These are phyloP conservation scores for Solanum hybrid DNA, from an alignment of 305 asterid species.

Conservation along the genomic window DNA sequence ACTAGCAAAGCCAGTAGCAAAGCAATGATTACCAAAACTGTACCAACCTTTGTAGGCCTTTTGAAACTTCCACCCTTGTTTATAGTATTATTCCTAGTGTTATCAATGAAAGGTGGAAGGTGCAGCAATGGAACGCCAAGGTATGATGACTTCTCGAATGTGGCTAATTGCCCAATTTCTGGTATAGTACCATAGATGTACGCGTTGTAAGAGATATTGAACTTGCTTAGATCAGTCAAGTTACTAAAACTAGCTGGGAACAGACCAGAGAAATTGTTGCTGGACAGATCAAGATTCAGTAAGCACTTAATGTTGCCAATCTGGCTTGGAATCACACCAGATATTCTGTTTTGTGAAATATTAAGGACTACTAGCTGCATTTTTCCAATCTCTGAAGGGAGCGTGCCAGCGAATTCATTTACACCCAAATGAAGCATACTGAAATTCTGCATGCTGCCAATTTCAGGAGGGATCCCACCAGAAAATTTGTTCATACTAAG, in stretches of 20 bases:
- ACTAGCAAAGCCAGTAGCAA: constrained; percentile 49
- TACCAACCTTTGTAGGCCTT: constrained; percentile 20
- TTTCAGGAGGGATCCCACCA: constrained; percentile 57
- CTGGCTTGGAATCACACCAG: constrained; percentile 69
- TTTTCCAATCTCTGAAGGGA: constrained; percentile 45
- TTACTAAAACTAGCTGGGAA: constrained; percentile 61
- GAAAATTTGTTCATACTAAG: constrained; percentile 56
- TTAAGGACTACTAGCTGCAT: constrained; percentile 68
- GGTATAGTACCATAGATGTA: constrained; percentile 58
- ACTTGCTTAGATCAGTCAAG: constrained; percentile 65
- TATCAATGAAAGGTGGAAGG: constrained; percentile 62
- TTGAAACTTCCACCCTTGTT: not conserved
- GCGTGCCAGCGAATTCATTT: constrained; percentile 46
- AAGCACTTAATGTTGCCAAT: constrained; percentile 71
- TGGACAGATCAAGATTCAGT: constrained; percentile 68
- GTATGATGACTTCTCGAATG: constrained; percentile 74
- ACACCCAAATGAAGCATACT: constrained; percentile 79
- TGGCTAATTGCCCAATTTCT: constrained; percentile 59
- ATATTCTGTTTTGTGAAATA: constrained; percentile 41
- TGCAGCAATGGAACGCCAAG: constrained; percentile 55
- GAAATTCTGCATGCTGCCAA: constrained; percentile 67
- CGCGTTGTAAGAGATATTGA: constrained; percentile 83
- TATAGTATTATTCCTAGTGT: constrained; percentile 17
- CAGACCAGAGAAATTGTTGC: constrained; percentile 72
- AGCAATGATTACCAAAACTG: constrained; percentile 34